phyloP scores from a whole-genome alignment of 805 yeast genomes.

The Candida fluviatilis region DNA sequence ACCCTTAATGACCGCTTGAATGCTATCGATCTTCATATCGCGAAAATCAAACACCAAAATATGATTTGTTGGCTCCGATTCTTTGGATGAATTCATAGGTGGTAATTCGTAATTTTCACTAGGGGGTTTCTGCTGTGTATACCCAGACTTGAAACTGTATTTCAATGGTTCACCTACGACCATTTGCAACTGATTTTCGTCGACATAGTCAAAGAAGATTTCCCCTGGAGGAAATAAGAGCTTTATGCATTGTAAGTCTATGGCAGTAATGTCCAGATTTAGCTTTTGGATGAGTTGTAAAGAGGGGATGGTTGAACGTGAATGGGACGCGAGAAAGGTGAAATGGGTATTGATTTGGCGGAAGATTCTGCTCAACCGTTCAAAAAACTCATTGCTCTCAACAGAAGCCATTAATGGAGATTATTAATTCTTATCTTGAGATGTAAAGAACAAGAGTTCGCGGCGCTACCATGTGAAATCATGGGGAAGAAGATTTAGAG shows the following conservation, averaged over 20 bases:
- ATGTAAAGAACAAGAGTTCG: too few relatives aligned
- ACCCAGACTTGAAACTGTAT: slow-evolving; percentile 32
- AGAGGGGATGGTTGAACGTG: slow-evolving; percentile 30
- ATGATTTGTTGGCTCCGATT: slow-evolving; percentile 39
- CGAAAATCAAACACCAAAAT: slow-evolving; percentile 71
- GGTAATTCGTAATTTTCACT: slow-evolving; percentile 54
- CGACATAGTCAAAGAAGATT: slow-evolving; percentile 64
- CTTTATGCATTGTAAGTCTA: slow-evolving; percentile 63
- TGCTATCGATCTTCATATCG: slow-evolving; percentile 58
- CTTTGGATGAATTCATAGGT: slow-evolving; percentile 32
- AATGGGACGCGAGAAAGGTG: slow-evolving; percentile 35
- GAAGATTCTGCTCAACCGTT: slow-evolving; percentile 17
- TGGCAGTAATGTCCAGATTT: slow-evolving; percentile 26
- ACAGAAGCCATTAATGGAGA: too few relatives aligned
- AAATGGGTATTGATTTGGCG: slow-evolving; percentile 33
- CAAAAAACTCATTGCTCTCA: slow-evolving; percentile 10
- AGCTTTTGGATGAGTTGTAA: slow-evolving; percentile 27
- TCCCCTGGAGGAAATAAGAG: slow-evolving; percentile 66
- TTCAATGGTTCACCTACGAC: slow-evolving; percentile 42
- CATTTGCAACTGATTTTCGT: slow-evolving; percentile 60
- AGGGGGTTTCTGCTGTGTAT: slow-evolving; percentile 23
- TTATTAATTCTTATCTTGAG: too few relatives aligned
- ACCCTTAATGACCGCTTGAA: slow-evolving; percentile 29
- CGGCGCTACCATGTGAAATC: slow-evolving; percentile 1
- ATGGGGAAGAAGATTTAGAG: too few relatives aligned